phyloP scores from a whole-genome alignment of 768 basidiomycete genomes.

The Agrocybe pediades region DNA sequence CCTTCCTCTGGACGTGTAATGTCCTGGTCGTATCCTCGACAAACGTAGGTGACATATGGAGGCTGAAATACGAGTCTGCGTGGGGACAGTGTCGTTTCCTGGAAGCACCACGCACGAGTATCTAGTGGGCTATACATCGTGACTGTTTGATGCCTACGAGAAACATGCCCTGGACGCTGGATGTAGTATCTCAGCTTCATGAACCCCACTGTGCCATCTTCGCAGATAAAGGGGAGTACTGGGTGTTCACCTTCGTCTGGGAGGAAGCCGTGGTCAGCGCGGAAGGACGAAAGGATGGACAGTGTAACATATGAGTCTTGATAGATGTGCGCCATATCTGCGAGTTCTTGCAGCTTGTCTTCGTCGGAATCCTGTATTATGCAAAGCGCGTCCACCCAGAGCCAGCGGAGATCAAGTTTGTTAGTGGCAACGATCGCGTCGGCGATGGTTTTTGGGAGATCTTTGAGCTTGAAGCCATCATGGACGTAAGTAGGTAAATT shows the following conservation, averaged over 20 bases:
- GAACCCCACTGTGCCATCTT: not conserved
- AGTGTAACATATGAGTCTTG: slow-evolving; percentile 5
- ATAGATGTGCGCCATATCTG: slow-evolving; percentile 5
- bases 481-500: not conserved
- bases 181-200: not conserved
- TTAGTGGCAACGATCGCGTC: not conserved
- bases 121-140: not conserved
- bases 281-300: not conserved
- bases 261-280: slow-evolving; percentile 1
- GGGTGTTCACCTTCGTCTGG: not conserved
- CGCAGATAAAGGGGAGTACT: not conserved
- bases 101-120: not conserved
- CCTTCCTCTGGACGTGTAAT: not conserved
- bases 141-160: not conserved
- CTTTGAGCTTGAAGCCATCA: not conserved
- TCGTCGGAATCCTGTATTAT: slow-evolving; percentile 7
- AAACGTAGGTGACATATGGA: not conserved
- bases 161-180: not conserved
- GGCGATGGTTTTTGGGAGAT: slow-evolving; percentile 1
- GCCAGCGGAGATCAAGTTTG: not conserved
- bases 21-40: not conserved
- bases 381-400: slow-evolving; percentile 8
- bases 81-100: not conserved
- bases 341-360: slow-evolving; percentile 1
- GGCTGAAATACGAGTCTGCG: not conserved